These are phyloP conservation scores for Rhizopogon parksii DNA, from an alignment of 1,284 basidiomycete genomes.

Conservation along the genomic window DNA sequence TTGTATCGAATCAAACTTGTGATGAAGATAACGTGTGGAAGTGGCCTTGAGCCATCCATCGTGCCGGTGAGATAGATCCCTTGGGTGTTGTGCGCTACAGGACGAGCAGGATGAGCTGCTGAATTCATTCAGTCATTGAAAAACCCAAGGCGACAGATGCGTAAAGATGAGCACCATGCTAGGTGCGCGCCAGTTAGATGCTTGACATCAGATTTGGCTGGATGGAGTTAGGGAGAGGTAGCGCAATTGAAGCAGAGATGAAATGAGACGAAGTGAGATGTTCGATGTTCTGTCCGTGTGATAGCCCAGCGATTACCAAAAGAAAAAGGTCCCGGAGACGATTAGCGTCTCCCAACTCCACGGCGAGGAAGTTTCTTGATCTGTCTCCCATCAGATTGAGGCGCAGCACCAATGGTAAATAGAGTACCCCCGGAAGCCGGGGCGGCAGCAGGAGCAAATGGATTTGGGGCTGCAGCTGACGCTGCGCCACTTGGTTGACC, in stretches of 20 bases:
- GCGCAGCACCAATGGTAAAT: constrained; percentile 53
- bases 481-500: constrained; percentile 25
- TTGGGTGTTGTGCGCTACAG: constrained; percentile 3
- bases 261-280: not conserved
- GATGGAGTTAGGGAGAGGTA: constrained; percentile 14
- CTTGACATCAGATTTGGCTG: constrained; percentile 18
- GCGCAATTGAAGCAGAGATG: constrained; percentile 11
- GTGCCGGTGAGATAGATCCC: constrained; percentile 13
- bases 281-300: not conserved
- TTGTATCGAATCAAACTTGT: constrained; percentile 4
- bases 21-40: constrained; percentile 2
- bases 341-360: constrained; percentile 23
- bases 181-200: constrained; percentile 11
- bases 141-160: constrained; percentile 9
- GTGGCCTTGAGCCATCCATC: constrained; percentile 28
- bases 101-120: constrained; percentile 11
- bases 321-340: constrained; percentile 7
- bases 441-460: constrained; percentile 33
- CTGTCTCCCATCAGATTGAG: constrained; percentile 34
- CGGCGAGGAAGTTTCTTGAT: constrained; percentile 50
- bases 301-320: constrained; percentile 5
- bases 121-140: constrained; percentile 4
- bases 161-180: constrained; percentile 7
- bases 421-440: constrained; percentile 33
- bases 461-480: constrained; percentile 30